Percentiles rank a stretch among this genome's conserved stretches.
These are phyloP conservation scores for Hibiscus trionum DNA, from an alignment of 345 rosid species.

Conservation along the genomic window DNA sequence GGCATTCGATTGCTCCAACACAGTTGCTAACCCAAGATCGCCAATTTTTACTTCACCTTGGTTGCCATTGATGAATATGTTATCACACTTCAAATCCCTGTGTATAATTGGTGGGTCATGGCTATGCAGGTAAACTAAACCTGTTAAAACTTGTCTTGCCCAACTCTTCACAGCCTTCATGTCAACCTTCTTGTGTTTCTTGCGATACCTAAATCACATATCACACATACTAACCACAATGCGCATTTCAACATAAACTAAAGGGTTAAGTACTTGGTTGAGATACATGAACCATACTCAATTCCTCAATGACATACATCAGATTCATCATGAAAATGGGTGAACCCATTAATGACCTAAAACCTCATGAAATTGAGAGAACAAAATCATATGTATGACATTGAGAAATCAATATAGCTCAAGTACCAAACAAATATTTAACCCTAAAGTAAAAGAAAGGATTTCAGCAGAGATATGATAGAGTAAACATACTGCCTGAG, in stretches of 20 bases:
- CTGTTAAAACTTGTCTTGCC: conserved; percentile 84
- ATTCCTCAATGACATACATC: too few relatives aligned
- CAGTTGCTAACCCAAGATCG: conserved; percentile 90
- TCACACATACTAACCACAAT: conserved; percentile 19
- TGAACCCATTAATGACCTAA: too few relatives aligned
- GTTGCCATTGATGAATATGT: conserved; percentile 88
- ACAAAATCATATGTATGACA: too few relatives aligned
- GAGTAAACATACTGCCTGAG: conserved; percentile 69
- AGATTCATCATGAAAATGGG: too few relatives aligned
- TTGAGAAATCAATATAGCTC: too few relatives aligned
- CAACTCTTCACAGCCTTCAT: conserved; percentile 82
- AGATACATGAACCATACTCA: too few relatives aligned
- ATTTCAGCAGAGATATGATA: not conserved
- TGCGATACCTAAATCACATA: conserved; percentile 61
- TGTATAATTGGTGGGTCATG: conserved; percentile 85
- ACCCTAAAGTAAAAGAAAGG: conserved; percentile 1
- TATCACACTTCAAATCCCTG: conserved; percentile 93
- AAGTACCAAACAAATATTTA: too few relatives aligned
- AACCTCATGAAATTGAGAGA: too few relatives aligned
- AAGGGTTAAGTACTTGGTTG: too few relatives aligned
- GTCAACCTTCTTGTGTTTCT: conserved; percentile 79
- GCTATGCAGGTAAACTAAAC: conserved; percentile 71
- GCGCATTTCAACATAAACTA: conserved; percentile 13
- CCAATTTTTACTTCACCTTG: conserved; percentile 97
- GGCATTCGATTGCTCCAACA: conserved; percentile 86